Evolutionary conservation across 805 yeast species (phyloP), one percentile per base, ranked within the genome.

Genomic region (Hanseniaspora singularis): DNA sequence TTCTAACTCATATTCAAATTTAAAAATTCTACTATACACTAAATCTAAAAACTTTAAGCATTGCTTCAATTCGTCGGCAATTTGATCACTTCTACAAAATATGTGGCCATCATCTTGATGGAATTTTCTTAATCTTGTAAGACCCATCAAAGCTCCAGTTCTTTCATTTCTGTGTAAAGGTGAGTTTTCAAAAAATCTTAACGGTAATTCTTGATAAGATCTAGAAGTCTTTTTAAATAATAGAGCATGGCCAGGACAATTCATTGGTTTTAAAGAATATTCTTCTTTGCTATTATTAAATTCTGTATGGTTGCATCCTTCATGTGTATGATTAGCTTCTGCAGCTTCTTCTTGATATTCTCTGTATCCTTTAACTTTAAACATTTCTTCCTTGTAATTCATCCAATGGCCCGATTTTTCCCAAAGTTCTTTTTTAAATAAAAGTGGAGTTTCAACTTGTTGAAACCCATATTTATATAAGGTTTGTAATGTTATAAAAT

Each of bases 41-140:
- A 80, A 72, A 55, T 79, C 81, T 46, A 92, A 74, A 57, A 92
- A 67, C 55, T 76, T 71, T 49, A 92, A 68, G 11, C 92, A 82
- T 47, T 76, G 73, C 9, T 69, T 57, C 40, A 92, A 87, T 58
- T 92, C 98, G 26, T 61, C 55, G 40, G 72, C 73, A 40, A 92
- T 79, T 64, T 92, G 98, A 6, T 72, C 76, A 30, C 73, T 69
- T 1, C 80, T 75, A 59, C 98, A 92, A 61, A 92, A 92, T 23
- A 92, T 88, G 57, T 92, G 98, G 7, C 96, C 97, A 61, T 92
- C 98, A 62, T 92, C 98, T 65, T 92, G 98, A 63, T 92, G 98
- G 65, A 92, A 92, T 52, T 95, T 70, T 50, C 98, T 74, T 3
- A 92, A 96, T 49, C 98, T 70, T 0, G 97, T 92, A 31, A 92